A percentile compares a stretch with the other conserved stretches of the same genome.
Evolutionary conservation across 129 eudicot species (phyloP).

Genomic region (Helianthus tuberosus): DNA sequence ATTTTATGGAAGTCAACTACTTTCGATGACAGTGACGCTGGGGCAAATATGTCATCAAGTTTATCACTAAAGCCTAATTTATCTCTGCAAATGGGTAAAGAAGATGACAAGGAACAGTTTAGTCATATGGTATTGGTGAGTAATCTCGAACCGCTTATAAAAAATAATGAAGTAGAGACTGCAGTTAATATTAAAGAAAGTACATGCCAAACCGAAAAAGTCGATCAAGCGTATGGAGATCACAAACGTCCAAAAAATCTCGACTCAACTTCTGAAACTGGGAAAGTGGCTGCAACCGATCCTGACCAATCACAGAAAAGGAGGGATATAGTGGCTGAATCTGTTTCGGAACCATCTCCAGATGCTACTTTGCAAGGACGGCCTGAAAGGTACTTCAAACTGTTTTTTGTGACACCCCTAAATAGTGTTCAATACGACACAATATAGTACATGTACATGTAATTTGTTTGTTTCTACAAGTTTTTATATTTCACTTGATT

Average conservation of each 20-base stretch:
- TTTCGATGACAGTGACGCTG: conserved; percentile 47
- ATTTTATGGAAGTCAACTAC: conserved; percentile 61
- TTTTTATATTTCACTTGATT: background rate
- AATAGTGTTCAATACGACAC: no score
- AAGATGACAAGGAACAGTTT: conserved; percentile 55
- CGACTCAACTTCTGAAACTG: conserved; percentile 11
- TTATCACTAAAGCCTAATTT: conserved; percentile 65
- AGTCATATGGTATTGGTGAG: conserved; percentile 68
- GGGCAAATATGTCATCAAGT: conserved; percentile 34
- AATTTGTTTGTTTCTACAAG: conserved; percentile 7
- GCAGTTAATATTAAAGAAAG: conserved; percentile 21
- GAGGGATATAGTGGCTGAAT: conserved; percentile 10
- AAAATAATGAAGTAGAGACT: conserved; percentile 23
- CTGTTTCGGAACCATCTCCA: conserved; percentile 25
- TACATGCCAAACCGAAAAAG: conserved; percentile 11
- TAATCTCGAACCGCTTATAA: conserved; percentile 45
- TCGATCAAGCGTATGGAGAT: conserved; percentile 33
- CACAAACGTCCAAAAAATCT: conserved; percentile 23
- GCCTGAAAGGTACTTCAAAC: conserved; percentile 65
- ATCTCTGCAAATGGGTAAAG: conserved; percentile 65
- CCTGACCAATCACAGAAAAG: conserved; percentile 37
- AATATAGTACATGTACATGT: background rate
- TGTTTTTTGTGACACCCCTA: background rate
- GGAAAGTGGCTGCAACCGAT: background rate
- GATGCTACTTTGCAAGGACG: conserved; percentile 59